Percentiles rank a stretch among this genome's conserved stretches.
These are phyloP conservation scores for Boehmeria nivea DNA, from an alignment of 306 rosid species.

Conservation along the genomic window DNA sequence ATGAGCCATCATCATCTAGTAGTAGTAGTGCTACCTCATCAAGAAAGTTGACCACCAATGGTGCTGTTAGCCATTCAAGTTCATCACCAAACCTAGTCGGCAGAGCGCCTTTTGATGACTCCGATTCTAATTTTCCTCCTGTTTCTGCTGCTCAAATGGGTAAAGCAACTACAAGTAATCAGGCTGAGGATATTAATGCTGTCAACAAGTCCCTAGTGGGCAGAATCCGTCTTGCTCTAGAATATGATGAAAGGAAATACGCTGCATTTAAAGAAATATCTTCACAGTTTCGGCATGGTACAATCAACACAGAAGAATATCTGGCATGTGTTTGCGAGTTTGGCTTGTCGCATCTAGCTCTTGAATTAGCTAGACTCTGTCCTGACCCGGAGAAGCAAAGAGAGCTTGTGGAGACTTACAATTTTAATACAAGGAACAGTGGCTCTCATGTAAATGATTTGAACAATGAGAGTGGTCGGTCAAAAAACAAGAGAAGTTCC, in stretches of 20 bases:
- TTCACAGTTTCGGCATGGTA: slow-evolving; percentile 72
- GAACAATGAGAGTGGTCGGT: slow-evolving; percentile 17
- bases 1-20: too few relatives aligned
- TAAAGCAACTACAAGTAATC: slow-evolving; percentile 46
- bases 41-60: slow-evolving; percentile 5
- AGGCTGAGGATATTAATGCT: slow-evolving; percentile 59
- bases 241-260: slow-evolving; percentile 65
- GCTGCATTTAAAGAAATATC: slow-evolving; percentile 66
- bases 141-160: slow-evolving; percentile 54
- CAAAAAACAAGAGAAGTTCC: slow-evolving; percentile 36
- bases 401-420: slow-evolving; percentile 65
- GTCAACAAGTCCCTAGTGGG: slow-evolving; percentile 88
- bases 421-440: slow-evolving; percentile 21
- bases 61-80: slow-evolving; percentile 32
- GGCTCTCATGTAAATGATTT: slow-evolving; percentile 33
- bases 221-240: slow-evolving; percentile 69
- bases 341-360: slow-evolving; percentile 85
- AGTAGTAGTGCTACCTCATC: too few relatives aligned
- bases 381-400: slow-evolving; percentile 71
- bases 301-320: slow-evolving; percentile 53
- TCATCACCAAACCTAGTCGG: slow-evolving; percentile 62
- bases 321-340: slow-evolving; percentile 70
- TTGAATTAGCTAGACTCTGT: slow-evolving; percentile 72
- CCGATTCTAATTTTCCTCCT: slow-evolving; percentile 74
- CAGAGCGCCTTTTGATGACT: slow-evolving; percentile 37